phyloP scores from a whole-genome alignment of 2,329 filamentous ascomycete species.

The Colletotrichum orbiculare region DNA sequence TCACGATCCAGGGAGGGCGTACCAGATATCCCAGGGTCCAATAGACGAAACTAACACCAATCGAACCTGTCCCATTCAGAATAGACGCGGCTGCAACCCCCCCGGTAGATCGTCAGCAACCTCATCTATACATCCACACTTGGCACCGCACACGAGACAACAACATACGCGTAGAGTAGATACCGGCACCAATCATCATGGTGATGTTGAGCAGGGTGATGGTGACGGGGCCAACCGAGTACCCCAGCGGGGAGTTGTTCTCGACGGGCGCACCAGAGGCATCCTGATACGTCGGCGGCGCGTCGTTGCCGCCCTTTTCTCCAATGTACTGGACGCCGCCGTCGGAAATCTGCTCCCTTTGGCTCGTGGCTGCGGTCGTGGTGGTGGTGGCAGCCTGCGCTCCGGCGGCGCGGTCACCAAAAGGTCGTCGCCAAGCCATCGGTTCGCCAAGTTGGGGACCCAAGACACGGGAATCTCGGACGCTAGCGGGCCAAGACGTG shows the following conservation, averaged over 20 bases:
- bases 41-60: constrained; percentile 71
- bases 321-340: constrained; percentile 20
- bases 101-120: constrained; percentile 8
- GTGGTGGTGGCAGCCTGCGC: no score
- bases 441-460: not conserved
- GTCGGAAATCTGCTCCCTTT: constrained; percentile 14
- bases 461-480: constrained; percentile 5
- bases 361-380: not conserved
- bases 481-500: not conserved
- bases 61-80: constrained; percentile 67
- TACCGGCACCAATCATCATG: constrained; percentile 72
- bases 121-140: not conserved
- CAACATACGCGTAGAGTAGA: constrained; percentile 64
- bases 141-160: not conserved
- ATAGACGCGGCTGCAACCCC: constrained; percentile 61
- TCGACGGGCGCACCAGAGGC: constrained; percentile 68
- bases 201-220: constrained; percentile 70
- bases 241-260: constrained; percentile 67
- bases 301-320: constrained; percentile 29
- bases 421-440: constrained; percentile 28
- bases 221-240: constrained; percentile 65
- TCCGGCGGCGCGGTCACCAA: not conserved
- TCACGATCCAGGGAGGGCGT: constrained; percentile 58
- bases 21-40: constrained; percentile 73
- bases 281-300: constrained; percentile 36